phyloP scores from a whole-genome alignment of 2,329 filamentous ascomycete species.

The Phyllosticta citriasiana region DNA sequence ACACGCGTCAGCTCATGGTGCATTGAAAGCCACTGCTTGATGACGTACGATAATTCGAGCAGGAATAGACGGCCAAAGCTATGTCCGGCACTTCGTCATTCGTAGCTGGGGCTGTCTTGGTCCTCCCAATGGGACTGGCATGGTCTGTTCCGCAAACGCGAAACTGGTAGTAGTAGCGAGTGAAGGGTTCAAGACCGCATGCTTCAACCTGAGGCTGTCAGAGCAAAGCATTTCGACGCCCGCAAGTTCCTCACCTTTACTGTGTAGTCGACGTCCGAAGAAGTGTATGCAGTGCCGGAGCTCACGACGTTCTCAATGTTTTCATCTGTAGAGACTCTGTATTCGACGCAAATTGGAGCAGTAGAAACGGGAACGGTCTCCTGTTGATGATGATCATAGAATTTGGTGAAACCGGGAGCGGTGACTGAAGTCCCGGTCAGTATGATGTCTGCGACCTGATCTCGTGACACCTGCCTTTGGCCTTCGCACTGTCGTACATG shows the following conservation, averaged over 20 bases:
- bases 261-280: slow-evolving; percentile 63
- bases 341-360: slow-evolving; percentile 56
- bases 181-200: slow-evolving; percentile 49
- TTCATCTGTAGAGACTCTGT: slow-evolving; percentile 44
- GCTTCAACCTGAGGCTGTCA: slow-evolving; percentile 49
- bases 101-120: slow-evolving; percentile 54
- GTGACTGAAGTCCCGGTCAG: slow-evolving; percentile 19
- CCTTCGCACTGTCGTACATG: slow-evolving; percentile 20
- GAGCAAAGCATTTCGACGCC: too few relatives aligned
- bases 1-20: background rate
- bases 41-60: slow-evolving; percentile 53
- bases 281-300: slow-evolving; percentile 55
- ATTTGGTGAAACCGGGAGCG: slow-evolving; percentile 42
- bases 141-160: slow-evolving; percentile 52
- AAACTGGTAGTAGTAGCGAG: slow-evolving; percentile 60
- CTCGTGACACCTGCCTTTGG: slow-evolving; percentile 15
- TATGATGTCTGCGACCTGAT: too few relatives aligned
- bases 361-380: slow-evolving; percentile 42
- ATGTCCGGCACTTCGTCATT: slow-evolving; percentile 47
- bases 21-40: background rate
- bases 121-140: slow-evolving; percentile 52
- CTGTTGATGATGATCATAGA: slow-evolving; percentile 35
- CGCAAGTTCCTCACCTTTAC: slow-evolving; percentile 43
- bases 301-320: slow-evolving; percentile 39
- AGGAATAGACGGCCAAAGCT: slow-evolving; percentile 60